Base-by-base conservation (phyloP, 2,329 filamentous ascomycete genomes). In the Pseudogymnoascus sp. region DNA sequence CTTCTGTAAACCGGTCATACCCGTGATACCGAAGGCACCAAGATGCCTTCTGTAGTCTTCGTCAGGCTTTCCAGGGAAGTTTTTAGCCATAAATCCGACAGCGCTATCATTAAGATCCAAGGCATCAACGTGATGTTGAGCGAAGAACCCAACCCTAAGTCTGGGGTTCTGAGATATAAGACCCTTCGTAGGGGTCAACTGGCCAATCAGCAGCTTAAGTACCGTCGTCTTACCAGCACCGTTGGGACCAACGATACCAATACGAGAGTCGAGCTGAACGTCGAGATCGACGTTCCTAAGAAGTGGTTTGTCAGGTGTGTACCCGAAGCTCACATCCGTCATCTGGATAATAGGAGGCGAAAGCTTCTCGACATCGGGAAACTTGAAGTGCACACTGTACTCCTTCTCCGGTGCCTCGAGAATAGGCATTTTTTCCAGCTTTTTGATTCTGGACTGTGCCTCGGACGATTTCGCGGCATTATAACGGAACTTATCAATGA, bases 401-500 rank as follows among this genome's bases (percentile, higher is more conserved):
- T 96, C 93, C 65, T 87, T 86, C 79, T 99, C 95, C 5, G 95
- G 96, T 0, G 93, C 75, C 71, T 96, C 89, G 61, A 99, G 83
- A 1, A 96, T 80, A 1, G 96, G 95, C 91, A 99, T 97, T 73
- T 90, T 91, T 76, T 99, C 96, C 66, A 99, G 81, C 75, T 99
- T 99, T 83, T 99, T 99, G 84, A 99, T 97, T 72, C 95, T 88
- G 0, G 93, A 97, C 74, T 99, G 95, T 1, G 95, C 95, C 80
- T 99, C 95, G 7, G 93, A 96, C 0, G 95, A 97, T 77, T 99
- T 99, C 72, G 93, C 95, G 29, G 95, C 95, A 74, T 99, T 99
- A 83, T 99, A 99, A 62, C 95, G 87, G 83, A 99, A 99, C 79
- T 99, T 99, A 83, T 99, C 95, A 78, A 99, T 99, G 77, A 99